Evolutionary conservation across 257 asterid genomes (phyloP), one percentile per base, ranked within the genome.

Genomic region (Salvia hispanica): DNA sequence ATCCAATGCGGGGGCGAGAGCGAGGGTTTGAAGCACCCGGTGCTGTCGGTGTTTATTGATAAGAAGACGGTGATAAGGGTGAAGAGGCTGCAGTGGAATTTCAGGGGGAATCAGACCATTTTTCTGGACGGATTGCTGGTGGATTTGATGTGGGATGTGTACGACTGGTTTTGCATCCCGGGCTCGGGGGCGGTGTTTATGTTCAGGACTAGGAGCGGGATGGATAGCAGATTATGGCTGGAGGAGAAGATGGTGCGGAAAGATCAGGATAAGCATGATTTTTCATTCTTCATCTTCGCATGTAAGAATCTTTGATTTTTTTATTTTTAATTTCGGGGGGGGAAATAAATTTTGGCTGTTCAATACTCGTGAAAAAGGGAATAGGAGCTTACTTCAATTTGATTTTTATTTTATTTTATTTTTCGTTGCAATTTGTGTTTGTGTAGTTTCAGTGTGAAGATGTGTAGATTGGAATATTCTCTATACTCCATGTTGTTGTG

Each of bases 171-270:
- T 57, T 79, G 82, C 36, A 76, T 73, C 0, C 44, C 87, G 9
- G 44, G 42, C 63, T 69, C 87, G 11, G 78, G 76, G 0, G 99
- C 91, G 0, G 96, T 88, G 58, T 93, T 93, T 62, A 85, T 93
- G 99, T 93, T 93, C 81, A 82, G 96, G 76, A 93, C 96, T 0
- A 85, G 97, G 58, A 88, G 85, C 47, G 96, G 99, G 71, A 68
- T 84, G 79, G 96, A 90, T 36, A 90, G 92, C 78, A 86, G 99
- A 64, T 46, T 90, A 76, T 93, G 99, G 99, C 42, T 90, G 76
- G 96, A 88, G 60, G 99, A 93, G 78, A 85, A 83, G 64, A 6
- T 80, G 81, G 47, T 62, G 78, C 70, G 77, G 62, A 82, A 82
- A 63, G 90, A 90, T 72, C 80, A 76, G 58, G 99, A 88, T 52